These are phyloP conservation scores for Cryptosporidium andersoni DNA, from an alignment of 169 alveolate species.

Conservation along the genomic window DNA sequence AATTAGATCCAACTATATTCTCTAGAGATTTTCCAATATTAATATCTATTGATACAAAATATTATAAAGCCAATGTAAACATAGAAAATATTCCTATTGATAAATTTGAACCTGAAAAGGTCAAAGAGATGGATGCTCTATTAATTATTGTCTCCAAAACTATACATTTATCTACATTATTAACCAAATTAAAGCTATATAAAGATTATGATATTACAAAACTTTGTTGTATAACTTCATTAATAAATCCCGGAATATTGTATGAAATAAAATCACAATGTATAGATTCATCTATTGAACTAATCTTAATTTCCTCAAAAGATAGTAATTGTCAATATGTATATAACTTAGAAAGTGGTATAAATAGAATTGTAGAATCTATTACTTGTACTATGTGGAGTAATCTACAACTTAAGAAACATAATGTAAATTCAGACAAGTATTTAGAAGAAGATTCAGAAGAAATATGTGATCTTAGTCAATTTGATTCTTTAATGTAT, in stretches of 20 bases:
- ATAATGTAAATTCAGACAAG: background rate
- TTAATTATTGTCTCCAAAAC: too few species aligned
- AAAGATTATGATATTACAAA: conserved; percentile 19
- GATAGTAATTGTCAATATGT: background rate
- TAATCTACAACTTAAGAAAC: background rate
- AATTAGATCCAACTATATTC: too few species aligned
- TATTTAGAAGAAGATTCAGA: background rate
- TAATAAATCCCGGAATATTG: background rate
- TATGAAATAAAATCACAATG: conserved; percentile 1
- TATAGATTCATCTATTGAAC: conserved; percentile 7
- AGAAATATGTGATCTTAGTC: background rate
- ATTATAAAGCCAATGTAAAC: too few species aligned
- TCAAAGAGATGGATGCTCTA: too few species aligned
- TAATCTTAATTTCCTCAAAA: background rate
- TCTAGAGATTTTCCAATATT: too few species aligned
- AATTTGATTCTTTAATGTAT: conserved; percentile 11
- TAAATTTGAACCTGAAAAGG: too few species aligned
- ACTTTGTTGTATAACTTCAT: background rate
- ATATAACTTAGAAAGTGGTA: background rate
- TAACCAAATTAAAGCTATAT: too few species aligned
- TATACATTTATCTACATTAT: too few species aligned
- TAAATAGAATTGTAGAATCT: conserved; percentile 25
- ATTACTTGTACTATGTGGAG: conserved; percentile 48
- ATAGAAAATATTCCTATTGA: too few species aligned
- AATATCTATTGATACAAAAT: too few species aligned